Base-by-base conservation (phyloP, 805 yeast species). In the Candida qinlingensis region DNA sequence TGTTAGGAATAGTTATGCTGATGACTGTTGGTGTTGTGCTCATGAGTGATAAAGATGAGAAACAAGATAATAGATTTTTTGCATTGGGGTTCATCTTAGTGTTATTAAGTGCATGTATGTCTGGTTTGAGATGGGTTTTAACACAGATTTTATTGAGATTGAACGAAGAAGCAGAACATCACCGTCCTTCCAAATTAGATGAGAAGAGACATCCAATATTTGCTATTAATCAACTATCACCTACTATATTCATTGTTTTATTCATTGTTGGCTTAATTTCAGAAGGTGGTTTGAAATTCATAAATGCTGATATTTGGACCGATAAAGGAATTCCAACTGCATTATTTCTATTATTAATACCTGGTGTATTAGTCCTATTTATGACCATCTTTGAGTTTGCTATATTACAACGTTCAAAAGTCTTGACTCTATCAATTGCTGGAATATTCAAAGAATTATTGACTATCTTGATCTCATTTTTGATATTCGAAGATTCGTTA, bases 101-200 rank as follows among this genome's bases (percentile, higher is more conserved):
- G 1, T 68, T 94, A 30, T 68, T 77, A 2, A 91, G 96, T 4
- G 80, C 96, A 2, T 76, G 85, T 62, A 76, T 89, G 69, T 83
- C 94, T 12, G 99, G 99, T 0, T 70, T 94, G 45, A 77, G 99
- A 54, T 94, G 99, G 99, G 92, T 96, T 1, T 78, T 91, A 52
- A 90, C 98, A 1, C 98, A 94, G 62, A 65, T 94, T 26, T 73
- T 92, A 35, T 69, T 94, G 44, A 39, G 41, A 13, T 27, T 31
- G 10, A 47, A 47, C 39, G 49, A 47, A n/a, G 19, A 30, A 25
- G 7, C 26, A 29, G 48, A 46, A 27, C 31, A 40, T 35, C 47
- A 47, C 29, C 43, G 43, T 34, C 37, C 28, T n/a, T 25, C 27
- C 12, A 26, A 39, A 31, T 28, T 45, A 42, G 46, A 44, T 3